Conservation (phyloP, 768 basidiomycete genomes). For the Podaxis sp. region DNA sequence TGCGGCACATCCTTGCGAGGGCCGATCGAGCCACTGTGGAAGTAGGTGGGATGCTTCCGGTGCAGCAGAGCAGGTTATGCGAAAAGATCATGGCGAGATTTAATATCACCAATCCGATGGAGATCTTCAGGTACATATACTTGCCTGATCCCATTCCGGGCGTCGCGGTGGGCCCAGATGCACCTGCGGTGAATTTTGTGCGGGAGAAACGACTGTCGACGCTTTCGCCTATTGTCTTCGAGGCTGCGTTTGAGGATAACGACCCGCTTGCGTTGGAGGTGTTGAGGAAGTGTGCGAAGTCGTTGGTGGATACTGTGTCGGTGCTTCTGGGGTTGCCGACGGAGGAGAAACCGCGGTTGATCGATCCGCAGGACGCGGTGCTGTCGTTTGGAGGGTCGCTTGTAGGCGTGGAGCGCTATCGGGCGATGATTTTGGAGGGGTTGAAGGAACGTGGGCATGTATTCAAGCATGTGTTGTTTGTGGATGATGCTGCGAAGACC, state of each 20-base stretch:
- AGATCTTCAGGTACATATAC: constrained; percentile 66
- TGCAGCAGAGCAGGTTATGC: constrained; percentile 40
- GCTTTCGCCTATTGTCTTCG: constrained; percentile 76
- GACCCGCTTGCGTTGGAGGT: constrained; percentile 68
- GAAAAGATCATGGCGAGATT: constrained; percentile 54
- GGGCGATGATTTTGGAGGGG: constrained; percentile 53
- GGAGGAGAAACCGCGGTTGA: constrained; percentile 29
- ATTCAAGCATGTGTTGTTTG: constrained; percentile 64
- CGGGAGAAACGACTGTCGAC: constrained; percentile 77
- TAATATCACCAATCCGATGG: constrained; percentile 54
- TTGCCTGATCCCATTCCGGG: constrained; percentile 50
- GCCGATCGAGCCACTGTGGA: constrained; percentile 49
- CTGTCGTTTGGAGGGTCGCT: constrained; percentile 82
- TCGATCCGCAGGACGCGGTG: constrained; percentile 56
- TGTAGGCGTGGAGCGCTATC: constrained; percentile 61
- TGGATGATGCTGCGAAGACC: constrained; percentile 65
- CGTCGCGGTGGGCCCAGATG: constrained; percentile 9
- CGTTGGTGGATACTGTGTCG: constrained; percentile 60
- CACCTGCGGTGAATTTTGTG: constrained; percentile 28
- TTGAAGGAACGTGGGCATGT: constrained; percentile 57
- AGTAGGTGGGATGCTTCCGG: constrained; percentile 20
- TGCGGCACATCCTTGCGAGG: constrained; percentile 65
- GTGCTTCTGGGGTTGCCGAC: constrained; percentile 46
- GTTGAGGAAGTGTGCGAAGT: constrained; percentile 48
- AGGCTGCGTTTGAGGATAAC: constrained; percentile 66